Evolutionary conservation across 495 filamentous ascomycete species (phyloP).

Genomic region (Penicillium daleae): DNA sequence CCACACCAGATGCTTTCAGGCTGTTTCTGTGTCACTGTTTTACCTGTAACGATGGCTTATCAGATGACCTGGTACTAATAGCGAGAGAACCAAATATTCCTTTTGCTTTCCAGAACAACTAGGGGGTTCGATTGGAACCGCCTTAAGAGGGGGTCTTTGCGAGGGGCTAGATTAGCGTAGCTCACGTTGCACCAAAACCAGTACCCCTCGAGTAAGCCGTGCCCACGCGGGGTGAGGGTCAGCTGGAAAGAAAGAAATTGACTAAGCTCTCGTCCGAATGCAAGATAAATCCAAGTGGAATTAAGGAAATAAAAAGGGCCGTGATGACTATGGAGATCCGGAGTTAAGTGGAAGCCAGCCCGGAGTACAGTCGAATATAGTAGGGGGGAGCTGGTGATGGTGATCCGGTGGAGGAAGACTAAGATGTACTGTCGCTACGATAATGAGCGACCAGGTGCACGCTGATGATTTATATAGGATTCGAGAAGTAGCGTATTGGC

Average conservation of each 20-base stretch:
- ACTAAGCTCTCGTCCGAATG: background rate
- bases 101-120: background rate
- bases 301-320: background rate
- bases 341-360: background rate
- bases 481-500: background rate
- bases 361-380: background rate
- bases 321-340: constrained; percentile 7
- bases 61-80: constrained; percentile 13
- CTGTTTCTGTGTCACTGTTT: constrained; percentile 8
- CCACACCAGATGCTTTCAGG: constrained; percentile 16
- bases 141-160: background rate
- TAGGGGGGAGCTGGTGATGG: background rate
- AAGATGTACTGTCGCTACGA: background rate
- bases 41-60: constrained; percentile 12
- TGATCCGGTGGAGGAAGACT: background rate
- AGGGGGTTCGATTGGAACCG: constrained; percentile 7
- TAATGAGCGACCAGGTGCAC: background rate
- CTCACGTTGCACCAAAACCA: constrained; percentile 9
- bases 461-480: background rate
- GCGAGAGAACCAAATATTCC: constrained; percentile 13
- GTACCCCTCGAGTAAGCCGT: background rate
- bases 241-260: constrained; percentile 1
- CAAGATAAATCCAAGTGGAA: background rate
- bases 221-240: constrained; percentile 9
- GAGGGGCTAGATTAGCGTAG: background rate